phyloP scores from a whole-genome alignment of 305 asterid genomes.

The Nicotiana rustica region DNA sequence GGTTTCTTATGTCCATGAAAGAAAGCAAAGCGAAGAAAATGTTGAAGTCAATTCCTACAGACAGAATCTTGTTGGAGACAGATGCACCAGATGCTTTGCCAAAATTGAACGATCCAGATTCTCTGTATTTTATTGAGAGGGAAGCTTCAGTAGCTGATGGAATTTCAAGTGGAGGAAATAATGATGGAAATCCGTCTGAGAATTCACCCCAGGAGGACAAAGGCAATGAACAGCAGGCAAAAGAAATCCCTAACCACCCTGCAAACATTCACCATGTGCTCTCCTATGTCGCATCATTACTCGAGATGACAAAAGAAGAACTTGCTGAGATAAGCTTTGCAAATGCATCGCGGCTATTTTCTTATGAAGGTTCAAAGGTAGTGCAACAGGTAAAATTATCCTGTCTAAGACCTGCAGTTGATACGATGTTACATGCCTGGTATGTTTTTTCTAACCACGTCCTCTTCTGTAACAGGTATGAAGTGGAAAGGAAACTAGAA shows the following conservation, averaged over 20 bases:
- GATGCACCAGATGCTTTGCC: constrained; percentile 95
- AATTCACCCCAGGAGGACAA: constrained; percentile 25
- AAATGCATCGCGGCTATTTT: constrained; percentile 72
- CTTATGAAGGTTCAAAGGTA: constrained; percentile 80
- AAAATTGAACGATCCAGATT: constrained; percentile 39
- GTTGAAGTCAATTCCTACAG: constrained; percentile 72
- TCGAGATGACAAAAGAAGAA: constrained; percentile 65
- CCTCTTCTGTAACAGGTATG: constrained; percentile 14
- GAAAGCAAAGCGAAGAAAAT: constrained; percentile 90
- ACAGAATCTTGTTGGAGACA: constrained; percentile 92
- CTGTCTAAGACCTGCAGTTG: not conserved
- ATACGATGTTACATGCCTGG: not conserved
- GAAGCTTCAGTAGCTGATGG: constrained; percentile 43
- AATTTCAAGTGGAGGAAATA: constrained; percentile 31
- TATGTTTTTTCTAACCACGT: not conserved
- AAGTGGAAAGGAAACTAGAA: not conserved
- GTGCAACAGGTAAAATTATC: constrained; percentile 33
- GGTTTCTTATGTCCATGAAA: constrained; percentile 87
- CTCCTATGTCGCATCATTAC: constrained; percentile 66
- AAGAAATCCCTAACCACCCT: constrained; percentile 72
- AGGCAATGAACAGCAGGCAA: constrained; percentile 31
- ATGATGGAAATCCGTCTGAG: not conserved
- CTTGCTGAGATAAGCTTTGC: constrained; percentile 72
- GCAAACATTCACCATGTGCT: constrained; percentile 84
- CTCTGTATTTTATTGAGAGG: constrained; percentile 48